Evolutionary conservation across 768 basidiomycete species (phyloP).

Genomic region (Boletus patriciae): DNA sequence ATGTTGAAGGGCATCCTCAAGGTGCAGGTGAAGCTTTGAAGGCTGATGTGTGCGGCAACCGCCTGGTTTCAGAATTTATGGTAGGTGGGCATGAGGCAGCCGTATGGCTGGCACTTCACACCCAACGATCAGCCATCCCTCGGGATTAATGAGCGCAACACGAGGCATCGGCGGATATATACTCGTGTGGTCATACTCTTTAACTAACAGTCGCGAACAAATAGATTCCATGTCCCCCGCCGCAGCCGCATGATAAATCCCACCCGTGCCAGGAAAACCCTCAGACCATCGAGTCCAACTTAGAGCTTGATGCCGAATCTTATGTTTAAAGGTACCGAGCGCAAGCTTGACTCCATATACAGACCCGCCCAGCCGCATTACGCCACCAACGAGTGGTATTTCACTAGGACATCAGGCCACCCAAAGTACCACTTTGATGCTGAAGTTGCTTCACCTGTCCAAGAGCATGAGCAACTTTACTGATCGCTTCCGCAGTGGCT

Average conservation of each 20-base stretch:
- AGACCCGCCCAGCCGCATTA: constrained; percentile 5
- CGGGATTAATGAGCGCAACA: constrained; percentile 6
- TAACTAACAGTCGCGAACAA: background rate
- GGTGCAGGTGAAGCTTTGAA: constrained; percentile 18
- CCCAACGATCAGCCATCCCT: constrained; percentile 2
- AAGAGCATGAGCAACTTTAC: constrained; percentile 63
- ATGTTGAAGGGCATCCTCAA: constrained; percentile 39
- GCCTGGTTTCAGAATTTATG: constrained; percentile 29
- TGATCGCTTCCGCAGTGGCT: constrained; percentile 65
- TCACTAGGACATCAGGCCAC: constrained; percentile 17
- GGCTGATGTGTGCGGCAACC: constrained; percentile 13
- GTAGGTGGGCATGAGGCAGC: constrained; percentile 29
- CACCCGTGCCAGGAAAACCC: background rate
- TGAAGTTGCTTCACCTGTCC: constrained; percentile 59
- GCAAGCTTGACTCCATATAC: background rate
- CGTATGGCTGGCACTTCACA: constrained; percentile 25
- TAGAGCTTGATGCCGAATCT: background rate
- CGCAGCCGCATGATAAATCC: background rate
- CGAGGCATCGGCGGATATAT: background rate
- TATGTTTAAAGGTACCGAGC: constrained; percentile 1
- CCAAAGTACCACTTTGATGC: constrained; percentile 29
- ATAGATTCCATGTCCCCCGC: background rate
- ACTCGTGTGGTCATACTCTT: background rate
- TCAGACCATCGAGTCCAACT: background rate
- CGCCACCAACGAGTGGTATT: constrained; percentile 4